phyloP scores from a whole-genome alignment of 345 rosid genomes.

The Eucalyptus marginata region DNA sequence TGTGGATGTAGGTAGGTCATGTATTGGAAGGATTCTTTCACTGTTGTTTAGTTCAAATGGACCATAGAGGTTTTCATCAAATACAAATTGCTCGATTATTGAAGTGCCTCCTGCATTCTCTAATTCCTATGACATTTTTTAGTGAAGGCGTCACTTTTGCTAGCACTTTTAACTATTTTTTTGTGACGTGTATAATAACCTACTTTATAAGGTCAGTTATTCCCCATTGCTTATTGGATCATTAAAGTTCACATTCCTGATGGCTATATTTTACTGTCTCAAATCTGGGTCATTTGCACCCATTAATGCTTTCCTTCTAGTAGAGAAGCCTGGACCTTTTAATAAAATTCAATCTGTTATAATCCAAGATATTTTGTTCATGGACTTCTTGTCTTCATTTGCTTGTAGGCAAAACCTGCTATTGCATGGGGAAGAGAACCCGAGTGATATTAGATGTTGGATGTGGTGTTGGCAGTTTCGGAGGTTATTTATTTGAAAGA shows the following conservation, averaged over 20 bases:
- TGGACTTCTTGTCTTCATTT: background rate
- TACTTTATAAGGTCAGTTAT: background rate
- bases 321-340: background rate
- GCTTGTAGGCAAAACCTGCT: background rate
- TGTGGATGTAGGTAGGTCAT: background rate
- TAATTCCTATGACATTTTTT: background rate
- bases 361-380: background rate
- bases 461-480: conserved; percentile 16
- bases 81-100: background rate
- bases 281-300: background rate
- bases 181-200: background rate
- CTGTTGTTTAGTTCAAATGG: background rate
- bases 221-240: background rate
- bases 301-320: background rate
- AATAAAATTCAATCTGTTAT: background rate
- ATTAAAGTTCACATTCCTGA: background rate
- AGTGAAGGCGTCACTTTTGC: background rate
- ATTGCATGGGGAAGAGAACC: conserved; percentile 8
- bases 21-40: background rate
- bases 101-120: background rate
- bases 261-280: background rate
- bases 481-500: conserved; percentile 7
- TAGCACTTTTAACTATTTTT: background rate
- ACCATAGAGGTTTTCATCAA: background rate
- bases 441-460: conserved; percentile 11